Evolutionary conservation across 805 yeast genomes (phyloP).

Genomic region (Saccharomycopsis fermentans): DNA sequence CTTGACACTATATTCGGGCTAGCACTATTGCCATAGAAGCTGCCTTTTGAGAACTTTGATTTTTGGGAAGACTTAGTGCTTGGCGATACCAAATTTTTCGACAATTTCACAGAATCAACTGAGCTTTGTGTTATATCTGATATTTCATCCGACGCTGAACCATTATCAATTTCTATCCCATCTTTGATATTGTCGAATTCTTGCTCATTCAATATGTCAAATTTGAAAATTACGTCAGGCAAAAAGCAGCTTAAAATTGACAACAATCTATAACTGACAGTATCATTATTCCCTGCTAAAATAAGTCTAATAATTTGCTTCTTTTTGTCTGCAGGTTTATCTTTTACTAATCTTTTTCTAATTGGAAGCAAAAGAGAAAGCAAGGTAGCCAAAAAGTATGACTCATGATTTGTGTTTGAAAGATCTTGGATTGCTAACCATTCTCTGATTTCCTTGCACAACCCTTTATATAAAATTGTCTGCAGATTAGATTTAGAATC

Average conservation of each 20-base stretch:
- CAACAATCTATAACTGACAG: slow-evolving; percentile 8
- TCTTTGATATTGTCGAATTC: not conserved
- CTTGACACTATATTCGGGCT: not conserved
- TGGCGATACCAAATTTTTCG: not conserved
- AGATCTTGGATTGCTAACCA: slow-evolving; percentile 17
- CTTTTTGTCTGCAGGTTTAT: slow-evolving; percentile 11
- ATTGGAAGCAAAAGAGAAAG: slow-evolving; percentile 11
- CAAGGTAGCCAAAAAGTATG: slow-evolving; percentile 10
- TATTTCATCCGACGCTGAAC: not conserved
- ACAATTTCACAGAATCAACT: not conserved
- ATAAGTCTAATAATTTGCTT: slow-evolving; percentile 11
- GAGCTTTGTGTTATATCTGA: not conserved
- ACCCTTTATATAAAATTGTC: not conserved
- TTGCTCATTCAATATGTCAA: slow-evolving; percentile 6
- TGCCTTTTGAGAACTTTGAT: not conserved
- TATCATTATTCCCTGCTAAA: slow-evolving; percentile 9
- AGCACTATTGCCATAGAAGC: not conserved
- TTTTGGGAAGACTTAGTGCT: not conserved
- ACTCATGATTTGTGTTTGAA: not conserved
- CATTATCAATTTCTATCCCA: not conserved
- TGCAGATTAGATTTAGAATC: not conserved
- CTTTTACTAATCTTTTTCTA: slow-evolving; percentile 3
- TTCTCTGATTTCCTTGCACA: slow-evolving; percentile 16
- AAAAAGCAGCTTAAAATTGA: slow-evolving; percentile 11
- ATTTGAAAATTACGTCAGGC: slow-evolving; percentile 16